These are phyloP conservation scores for Filobasidium wieringae DNA, from an alignment of 768 basidiomycete species.

Conservation along the genomic window DNA sequence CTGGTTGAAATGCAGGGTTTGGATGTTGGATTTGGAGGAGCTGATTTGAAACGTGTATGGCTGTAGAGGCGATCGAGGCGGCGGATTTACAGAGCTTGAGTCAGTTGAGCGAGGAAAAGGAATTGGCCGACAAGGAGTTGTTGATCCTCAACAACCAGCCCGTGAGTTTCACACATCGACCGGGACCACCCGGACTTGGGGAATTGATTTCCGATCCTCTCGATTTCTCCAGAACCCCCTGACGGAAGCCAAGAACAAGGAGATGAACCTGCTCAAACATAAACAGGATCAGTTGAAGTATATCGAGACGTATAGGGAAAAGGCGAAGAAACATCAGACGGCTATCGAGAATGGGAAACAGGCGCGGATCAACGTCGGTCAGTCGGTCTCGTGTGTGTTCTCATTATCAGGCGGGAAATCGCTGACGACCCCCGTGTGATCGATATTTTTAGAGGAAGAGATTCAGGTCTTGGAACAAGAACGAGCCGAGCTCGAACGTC, in stretches of 20 bases:
- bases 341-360: slow-evolving; percentile 52
- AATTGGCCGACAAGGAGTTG: slow-evolving; percentile 13
- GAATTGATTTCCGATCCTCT: not conserved
- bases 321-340: slow-evolving; percentile 57
- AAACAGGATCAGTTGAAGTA: slow-evolving; percentile 44
- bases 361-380: slow-evolving; percentile 26
- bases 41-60: not conserved
- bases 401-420: too few species aligned
- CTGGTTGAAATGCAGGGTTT: not conserved
- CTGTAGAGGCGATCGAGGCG: slow-evolving; percentile 5
- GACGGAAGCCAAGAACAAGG: slow-evolving; percentile 1
- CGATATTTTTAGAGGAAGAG: slow-evolving; percentile 54
- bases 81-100: slow-evolving; percentile 5
- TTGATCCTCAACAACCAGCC: slow-evolving; percentile 27
- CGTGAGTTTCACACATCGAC: slow-evolving; percentile 25
- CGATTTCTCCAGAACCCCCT: not conserved
- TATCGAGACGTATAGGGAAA: slow-evolving; percentile 40
- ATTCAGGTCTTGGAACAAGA: slow-evolving; percentile 53
- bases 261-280: slow-evolving; percentile 42
- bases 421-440: too few species aligned
- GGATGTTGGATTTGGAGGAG: not conserved
- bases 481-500: slow-evolving; percentile 46
- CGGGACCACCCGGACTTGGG: too few species aligned
- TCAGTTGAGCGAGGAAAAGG: slow-evolving; percentile 15
- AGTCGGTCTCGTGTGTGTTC: not conserved